Evolutionary conservation across 768 basidiomycete genomes (phyloP), one percentile per base, ranked within the genome.

Genomic region (Leccinum ochraceum): DNA sequence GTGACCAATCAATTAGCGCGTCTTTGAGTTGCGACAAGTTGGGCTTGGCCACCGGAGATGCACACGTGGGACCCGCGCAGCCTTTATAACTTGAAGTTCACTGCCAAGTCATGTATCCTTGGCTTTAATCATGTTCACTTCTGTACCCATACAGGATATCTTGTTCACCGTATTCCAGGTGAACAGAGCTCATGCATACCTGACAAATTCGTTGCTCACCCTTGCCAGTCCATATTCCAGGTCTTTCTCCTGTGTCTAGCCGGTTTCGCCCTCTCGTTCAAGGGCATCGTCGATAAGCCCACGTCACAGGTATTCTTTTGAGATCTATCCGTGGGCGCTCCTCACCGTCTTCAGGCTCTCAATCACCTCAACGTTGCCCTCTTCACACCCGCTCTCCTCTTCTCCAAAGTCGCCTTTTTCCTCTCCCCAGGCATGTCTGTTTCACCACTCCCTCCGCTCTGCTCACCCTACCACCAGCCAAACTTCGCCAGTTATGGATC

Each of bases 371-470:
- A 95, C 72, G 86, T 96, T 24, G 90, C 90, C 0, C 83, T 98
- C 34, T 97, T 98, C 77, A 93, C 91, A 0, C 90, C 92, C 0
- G 88, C 90, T 0, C 83, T 95, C 6, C 79, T 96, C 34, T 95
- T 96, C 76, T 94, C 92, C 13, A 98, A 97, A 77, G 94, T 98
- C 22, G 96, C 95, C 0, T 96, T 95, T 77, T 92, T 90, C 71
- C 74, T 95, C 46, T 85, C 89, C 0, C 94, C 95, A 71, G 84
- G 90, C 84, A 64, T 36, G 80, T 68, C 52, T 22, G 1, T 17
- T 5, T 7, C 22, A n/a, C 30, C 26, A n/a, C 6, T 58, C 37
- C 16, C 49, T 6, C 54, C 28, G 34, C 46, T 39, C 7, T 17
- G 11, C 42, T 67, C 28, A 67, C 55, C 5, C n/a, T 16, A 0